Percentiles rank a stretch among this genome's conserved stretches.
phyloP scores from a whole-genome alignment of 2,329 filamentous ascomycete species.

The Colletotrichum sp. region DNA sequence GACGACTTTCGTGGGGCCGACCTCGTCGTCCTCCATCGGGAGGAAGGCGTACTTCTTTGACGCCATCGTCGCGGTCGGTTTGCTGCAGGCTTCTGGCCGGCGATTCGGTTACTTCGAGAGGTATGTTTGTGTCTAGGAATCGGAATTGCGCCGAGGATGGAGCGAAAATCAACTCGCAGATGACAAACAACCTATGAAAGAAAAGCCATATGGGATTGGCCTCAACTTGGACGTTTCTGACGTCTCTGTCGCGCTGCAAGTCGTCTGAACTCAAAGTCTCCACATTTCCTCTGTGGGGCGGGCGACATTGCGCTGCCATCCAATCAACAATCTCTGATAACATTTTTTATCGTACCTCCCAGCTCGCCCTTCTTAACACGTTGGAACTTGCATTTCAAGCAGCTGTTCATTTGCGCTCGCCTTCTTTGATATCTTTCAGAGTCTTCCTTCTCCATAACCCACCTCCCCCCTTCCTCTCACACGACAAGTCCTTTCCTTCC shows the following conservation, averaged over 20 bases:
- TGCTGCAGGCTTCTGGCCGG: neutral
- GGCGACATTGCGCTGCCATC: neutral
- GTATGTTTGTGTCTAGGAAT: neutral
- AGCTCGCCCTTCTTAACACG: constrained; percentile 24
- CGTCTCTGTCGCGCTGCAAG: neutral
- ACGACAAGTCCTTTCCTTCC: neutral
- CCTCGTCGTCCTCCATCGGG: constrained; percentile 69
- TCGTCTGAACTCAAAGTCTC: constrained; percentile 8
- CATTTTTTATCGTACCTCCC: constrained; percentile 16
- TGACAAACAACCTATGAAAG: neutral
- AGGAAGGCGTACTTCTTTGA: constrained; percentile 70
- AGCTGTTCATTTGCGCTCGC: constrained; percentile 4
- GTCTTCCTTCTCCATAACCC: neutral
- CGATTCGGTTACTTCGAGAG: neutral
- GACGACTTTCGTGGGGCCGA: constrained; percentile 58
- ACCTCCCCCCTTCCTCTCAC: neutral
- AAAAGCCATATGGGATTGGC: neutral
- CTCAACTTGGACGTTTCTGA: neutral
- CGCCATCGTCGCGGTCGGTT: constrained; percentile 39
- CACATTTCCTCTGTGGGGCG: neutral
- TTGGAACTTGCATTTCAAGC: constrained; percentile 22
- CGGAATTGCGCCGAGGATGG: neutral
- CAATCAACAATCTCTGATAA: constrained; percentile 4
- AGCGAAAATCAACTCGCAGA: neutral
- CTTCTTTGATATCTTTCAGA: neutral